Conservation (phyloP, 2,329 filamentous ascomycete genomes). For the Epichloe elymi region DNA sequence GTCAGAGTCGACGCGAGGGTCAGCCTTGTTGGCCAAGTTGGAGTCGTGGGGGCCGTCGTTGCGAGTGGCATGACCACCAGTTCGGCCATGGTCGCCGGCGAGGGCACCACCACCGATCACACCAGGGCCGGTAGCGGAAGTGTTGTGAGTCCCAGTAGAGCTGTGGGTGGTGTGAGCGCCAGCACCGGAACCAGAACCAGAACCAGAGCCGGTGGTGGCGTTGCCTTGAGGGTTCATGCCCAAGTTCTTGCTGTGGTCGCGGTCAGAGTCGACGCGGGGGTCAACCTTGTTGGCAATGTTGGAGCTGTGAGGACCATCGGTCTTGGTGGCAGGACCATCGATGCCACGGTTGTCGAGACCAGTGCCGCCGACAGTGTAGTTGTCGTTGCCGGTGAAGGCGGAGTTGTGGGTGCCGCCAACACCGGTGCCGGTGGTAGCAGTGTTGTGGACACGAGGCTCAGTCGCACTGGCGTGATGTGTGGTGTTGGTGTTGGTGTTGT, state of each 20-base stretch:
- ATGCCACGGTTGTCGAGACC: conserved; percentile 6
- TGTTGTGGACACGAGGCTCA: conserved; percentile 33
- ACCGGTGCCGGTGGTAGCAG: conserved; percentile 8
- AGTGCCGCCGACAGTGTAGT: conserved; percentile 21
- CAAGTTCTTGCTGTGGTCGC: conserved; percentile 25
- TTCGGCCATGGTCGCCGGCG: background rate
- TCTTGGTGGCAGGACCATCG: conserved; percentile 15
- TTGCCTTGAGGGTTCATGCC: conserved; percentile 19
- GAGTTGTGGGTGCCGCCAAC: conserved; percentile 10
- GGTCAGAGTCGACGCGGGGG: conserved; percentile 42
- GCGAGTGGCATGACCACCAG: conserved; percentile 14
- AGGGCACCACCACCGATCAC: conserved; percentile 4
- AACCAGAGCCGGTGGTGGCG: conserved; percentile 4
- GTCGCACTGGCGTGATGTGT: conserved; percentile 25
- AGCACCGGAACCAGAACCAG: conserved; percentile 3
- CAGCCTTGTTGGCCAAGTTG: conserved; percentile 34
- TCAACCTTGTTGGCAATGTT: conserved; percentile 37
- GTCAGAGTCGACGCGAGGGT: conserved; percentile 41
- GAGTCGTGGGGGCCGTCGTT: conserved; percentile 33
- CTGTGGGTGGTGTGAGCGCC: background rate
- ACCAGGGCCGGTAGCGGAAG: background rate
- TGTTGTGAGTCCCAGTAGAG: background rate
- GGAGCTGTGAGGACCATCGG: conserved; percentile 33
- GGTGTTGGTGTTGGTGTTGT: background rate
- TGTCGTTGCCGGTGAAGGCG: conserved; percentile 27